Percentiles rank a stretch among this genome's conserved stretches.
phyloP scores from a whole-genome alignment of 2,329 filamentous ascomycete genomes.

The Penicillium sp. region DNA sequence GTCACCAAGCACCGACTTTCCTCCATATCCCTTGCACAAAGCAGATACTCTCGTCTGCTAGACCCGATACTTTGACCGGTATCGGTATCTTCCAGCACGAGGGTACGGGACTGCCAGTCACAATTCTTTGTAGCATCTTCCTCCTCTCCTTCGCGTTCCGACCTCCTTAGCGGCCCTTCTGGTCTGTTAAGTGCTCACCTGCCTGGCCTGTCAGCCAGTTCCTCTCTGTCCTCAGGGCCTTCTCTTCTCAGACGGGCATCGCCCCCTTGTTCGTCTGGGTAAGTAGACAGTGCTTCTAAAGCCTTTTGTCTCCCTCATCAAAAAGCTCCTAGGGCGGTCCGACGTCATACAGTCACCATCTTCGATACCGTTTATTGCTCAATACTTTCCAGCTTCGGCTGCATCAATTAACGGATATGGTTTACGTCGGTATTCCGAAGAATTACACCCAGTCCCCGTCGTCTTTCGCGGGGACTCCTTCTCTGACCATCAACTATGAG shows the following conservation, averaged over 20 bases:
- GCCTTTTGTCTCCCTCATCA: constrained; percentile 33
- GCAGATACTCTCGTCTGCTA: constrained; percentile 74
- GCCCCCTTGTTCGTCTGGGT: constrained; percentile 89
- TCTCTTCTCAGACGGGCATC: constrained; percentile 93
- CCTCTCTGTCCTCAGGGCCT: constrained; percentile 78
- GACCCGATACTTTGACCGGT: constrained; percentile 81
- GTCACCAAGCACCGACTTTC: constrained; percentile 19
- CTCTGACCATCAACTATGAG: constrained; percentile 95
- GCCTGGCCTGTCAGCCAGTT: constrained; percentile 76
- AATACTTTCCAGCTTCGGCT: constrained; percentile 23
- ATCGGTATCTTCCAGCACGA: constrained; percentile 78
- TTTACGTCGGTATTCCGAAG: constrained; percentile 76
- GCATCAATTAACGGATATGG: constrained; percentile 66
- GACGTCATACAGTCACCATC: constrained; percentile 21
- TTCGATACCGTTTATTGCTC: constrained; percentile 18
- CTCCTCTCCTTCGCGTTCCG: constrained; percentile 74
- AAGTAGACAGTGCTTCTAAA: constrained; percentile 91
- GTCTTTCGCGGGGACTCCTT: constrained; percentile 74
- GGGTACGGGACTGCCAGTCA: constrained; percentile 65
- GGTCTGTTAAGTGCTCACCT: constrained; percentile 66
- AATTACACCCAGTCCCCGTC: constrained; percentile 82
- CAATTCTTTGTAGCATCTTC: constrained; percentile 83
- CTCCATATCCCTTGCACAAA: constrained; percentile 31
- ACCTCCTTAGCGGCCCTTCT: constrained; percentile 76
- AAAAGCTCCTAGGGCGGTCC: constrained; percentile 28